Evolutionary conservation across 805 yeast species (phyloP).

Genomic region (Teunomyces funiuensis): DNA sequence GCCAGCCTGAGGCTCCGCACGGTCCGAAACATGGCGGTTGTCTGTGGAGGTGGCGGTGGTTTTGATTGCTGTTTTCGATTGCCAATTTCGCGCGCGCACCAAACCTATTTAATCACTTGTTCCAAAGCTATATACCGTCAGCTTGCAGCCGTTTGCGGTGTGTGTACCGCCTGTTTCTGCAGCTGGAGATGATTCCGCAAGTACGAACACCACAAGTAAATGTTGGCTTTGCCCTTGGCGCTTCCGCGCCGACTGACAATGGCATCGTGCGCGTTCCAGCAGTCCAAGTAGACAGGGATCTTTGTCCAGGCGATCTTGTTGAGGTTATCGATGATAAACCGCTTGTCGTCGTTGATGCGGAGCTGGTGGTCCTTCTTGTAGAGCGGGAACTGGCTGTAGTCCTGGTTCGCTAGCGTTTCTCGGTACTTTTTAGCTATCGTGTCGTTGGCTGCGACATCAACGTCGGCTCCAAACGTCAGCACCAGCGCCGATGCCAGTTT

Average conservation of each 20-base stretch:
- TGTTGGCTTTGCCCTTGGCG: slow-evolving; percentile 51
- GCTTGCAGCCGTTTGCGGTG: too few species aligned
- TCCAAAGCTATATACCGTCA: too few species aligned
- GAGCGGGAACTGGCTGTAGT: slow-evolving; percentile 25
- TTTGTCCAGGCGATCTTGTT: slow-evolving; percentile 74
- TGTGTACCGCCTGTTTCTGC: too few species aligned
- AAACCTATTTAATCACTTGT: too few species aligned
- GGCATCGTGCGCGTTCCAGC: slow-evolving; percentile 82
- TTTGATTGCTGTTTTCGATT: background rate
- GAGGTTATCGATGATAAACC: slow-evolving; percentile 49
- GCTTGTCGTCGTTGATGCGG: slow-evolving; percentile 38
- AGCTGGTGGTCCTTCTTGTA: slow-evolving; percentile 25
- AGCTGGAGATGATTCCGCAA: slow-evolving; percentile 29
- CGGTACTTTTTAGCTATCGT: slow-evolving; percentile 15
- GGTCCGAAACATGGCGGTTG: background rate
- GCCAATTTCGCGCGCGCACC: too few species aligned
- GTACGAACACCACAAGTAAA: slow-evolving; percentile 50
- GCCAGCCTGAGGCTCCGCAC: background rate
- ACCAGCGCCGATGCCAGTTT: slow-evolving; percentile 1
- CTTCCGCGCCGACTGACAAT: slow-evolving; percentile 78
- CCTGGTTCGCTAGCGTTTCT: slow-evolving; percentile 15
- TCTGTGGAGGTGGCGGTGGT: background rate
- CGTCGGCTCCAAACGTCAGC: background rate
- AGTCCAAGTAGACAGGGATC: slow-evolving; percentile 67
- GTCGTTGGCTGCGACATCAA: slow-evolving; percentile 25